These are phyloP conservation scores for Pythium aquatile DNA, from an alignment of 352 stramenopile species.

Conservation along the genomic window DNA sequence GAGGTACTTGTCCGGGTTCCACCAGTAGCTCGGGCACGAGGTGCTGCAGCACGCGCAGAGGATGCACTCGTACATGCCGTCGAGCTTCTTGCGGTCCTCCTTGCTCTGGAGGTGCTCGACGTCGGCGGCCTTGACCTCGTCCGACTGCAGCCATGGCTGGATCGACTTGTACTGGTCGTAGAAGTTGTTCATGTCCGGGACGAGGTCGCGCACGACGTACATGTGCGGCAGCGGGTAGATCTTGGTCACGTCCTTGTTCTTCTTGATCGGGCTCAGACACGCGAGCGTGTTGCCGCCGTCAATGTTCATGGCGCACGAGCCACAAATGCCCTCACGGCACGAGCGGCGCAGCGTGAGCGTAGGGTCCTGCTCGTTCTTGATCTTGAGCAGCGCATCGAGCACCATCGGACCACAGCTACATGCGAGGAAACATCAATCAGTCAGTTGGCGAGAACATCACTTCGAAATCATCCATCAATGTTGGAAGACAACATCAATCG, in stretches of 20 bases:
- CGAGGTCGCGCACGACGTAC: conserved; percentile 99
- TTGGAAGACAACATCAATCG: background rate
- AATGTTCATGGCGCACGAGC: conserved; percentile 99
- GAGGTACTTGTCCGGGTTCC: conserved; percentile 97
- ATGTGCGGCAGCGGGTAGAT: conserved; percentile 99
- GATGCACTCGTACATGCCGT: conserved; percentile 99
- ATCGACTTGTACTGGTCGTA: conserved; percentile 98
- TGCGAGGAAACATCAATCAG: background rate
- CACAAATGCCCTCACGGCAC: conserved; percentile 99
- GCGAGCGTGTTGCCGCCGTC: conserved; percentile 98
- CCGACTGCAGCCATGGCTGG: conserved; percentile 98
- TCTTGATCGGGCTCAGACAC: conserved; percentile 97
- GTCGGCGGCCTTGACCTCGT: conserved; percentile 85
- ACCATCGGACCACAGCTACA: conserved; percentile 96
- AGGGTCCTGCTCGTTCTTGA: conserved; percentile 99
- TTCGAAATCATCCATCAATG: conserved; percentile 9
- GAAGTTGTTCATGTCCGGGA: conserved; percentile 99
- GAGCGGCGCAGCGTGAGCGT: conserved; percentile 98
- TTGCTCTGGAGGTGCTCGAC: conserved; percentile 88
- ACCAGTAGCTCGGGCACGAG: conserved; percentile 99
- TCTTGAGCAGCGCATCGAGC: conserved; percentile 99
- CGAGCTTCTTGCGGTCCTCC: conserved; percentile 98
- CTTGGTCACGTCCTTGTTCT: conserved; percentile 92
- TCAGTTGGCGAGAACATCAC: background rate
- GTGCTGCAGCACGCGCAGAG: conserved; percentile 99